Evolutionary conservation across 2,329 filamentous ascomycete species (phyloP).

Genomic region (Phoma herbarum): DNA sequence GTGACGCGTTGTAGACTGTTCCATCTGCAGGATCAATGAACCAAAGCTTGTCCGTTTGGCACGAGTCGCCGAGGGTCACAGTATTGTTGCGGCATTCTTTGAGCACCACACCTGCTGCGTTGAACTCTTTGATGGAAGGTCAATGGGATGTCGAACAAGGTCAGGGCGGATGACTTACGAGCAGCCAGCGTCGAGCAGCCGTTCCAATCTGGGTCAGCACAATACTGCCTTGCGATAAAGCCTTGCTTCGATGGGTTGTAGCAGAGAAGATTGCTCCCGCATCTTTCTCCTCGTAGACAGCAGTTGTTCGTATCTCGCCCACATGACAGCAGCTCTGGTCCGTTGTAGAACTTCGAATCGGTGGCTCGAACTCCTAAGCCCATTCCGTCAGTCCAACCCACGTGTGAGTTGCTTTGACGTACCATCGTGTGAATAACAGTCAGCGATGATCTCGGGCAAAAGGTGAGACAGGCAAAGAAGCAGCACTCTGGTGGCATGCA

Average conservation of each 20-base stretch:
- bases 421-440: neutral
- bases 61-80: neutral
- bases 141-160: neutral
- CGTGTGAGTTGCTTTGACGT: neutral
- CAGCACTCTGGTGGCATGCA: neutral
- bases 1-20: neutral
- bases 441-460: neutral
- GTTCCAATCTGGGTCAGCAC: neutral
- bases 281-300: neutral
- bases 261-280: neutral
- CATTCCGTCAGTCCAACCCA: neutral
- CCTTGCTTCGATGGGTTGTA: neutral
- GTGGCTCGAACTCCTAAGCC: neutral
- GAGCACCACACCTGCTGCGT: neutral
- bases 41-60: neutral
- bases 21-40: neutral
- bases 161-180: neutral
- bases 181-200: neutral
- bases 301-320: neutral
- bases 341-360: neutral
- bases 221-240: neutral
- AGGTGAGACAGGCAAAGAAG: neutral
- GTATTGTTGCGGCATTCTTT: neutral
- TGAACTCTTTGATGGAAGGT: neutral
- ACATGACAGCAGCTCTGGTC: neutral